Evolutionary conservation across 805 yeast genomes (phyloP), one percentile per base, ranked within the genome.

Genomic region (Yarrowia osloensis): DNA sequence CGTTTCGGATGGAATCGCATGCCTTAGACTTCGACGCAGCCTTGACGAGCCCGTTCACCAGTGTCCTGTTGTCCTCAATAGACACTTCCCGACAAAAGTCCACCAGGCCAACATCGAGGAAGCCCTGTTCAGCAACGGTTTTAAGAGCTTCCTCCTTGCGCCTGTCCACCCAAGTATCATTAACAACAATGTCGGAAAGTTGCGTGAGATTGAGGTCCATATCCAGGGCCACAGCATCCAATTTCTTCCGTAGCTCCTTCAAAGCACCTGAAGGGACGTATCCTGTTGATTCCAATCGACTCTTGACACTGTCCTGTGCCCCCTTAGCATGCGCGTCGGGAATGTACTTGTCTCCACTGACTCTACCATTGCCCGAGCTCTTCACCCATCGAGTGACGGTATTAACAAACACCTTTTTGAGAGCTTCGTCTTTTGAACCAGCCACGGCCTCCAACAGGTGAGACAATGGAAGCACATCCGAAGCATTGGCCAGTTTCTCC

Each of bases 291-390:
- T 57, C 49, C 8, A 57, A 26, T 11, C 28, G 7, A 2, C 28
- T 11, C 42, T 57, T 57, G 35, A 57, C 49, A 4, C 19, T 39
- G 22, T 57, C 19, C 63, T 57, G 63, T 2, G 63, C 63, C 3
- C 24, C 63, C 63, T 57, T 49, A 2, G 63, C 33, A 40, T 39
- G 63, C 26, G 63, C 39, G 9, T 57, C 49, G 26, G 63, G 63
- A n/a, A 40, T 57, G 8, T 40, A 57, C 35, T 40, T 37, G 49
- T 57, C 49, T 6, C 63, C 63, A 13, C 28, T 28, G 35, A 57
- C 28, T 40, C 49, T 28, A 19, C 63, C 63, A 21, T 26, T 19
- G 2, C 63, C 63, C 28, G 49, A 26, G 12, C 21, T 28, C 49
- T 40, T 57, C 21, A 40, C 28, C 47, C 47, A 39, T 12, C 31